Percentiles rank a stretch among this genome's conserved stretches.
These are phyloP conservation scores for Euphorbia peplus DNA, from an alignment of 345 rosid genomes.

Conservation along the genomic window DNA sequence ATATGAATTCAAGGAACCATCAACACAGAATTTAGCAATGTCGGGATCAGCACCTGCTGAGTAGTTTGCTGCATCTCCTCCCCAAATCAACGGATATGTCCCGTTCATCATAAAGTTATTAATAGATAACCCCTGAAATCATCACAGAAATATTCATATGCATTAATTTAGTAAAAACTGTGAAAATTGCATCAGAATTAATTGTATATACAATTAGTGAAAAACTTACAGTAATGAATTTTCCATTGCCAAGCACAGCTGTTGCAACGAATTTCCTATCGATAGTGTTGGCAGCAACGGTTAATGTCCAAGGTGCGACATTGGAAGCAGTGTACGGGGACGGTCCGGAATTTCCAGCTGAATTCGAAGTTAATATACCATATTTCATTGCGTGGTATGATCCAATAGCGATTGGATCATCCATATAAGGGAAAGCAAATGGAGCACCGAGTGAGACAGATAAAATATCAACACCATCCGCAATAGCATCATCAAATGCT, in stretches of 20 bases:
- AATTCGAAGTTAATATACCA: conserved; percentile 31
- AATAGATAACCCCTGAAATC: conserved; percentile 10
- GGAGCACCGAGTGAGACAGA: conserved; percentile 22
- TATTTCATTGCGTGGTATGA: conserved; percentile 37
- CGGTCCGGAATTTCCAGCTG: conserved; percentile 40
- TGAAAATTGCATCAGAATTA: too few species aligned
- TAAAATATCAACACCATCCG: conserved; percentile 36
- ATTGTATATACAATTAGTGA: neutral
- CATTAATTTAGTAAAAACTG: neutral
- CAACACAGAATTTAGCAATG: conserved; percentile 17
- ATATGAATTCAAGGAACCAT: conserved; percentile 24
- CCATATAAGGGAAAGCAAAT: conserved; percentile 2
- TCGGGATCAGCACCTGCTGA: conserved; percentile 23
- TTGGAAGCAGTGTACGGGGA: conserved; percentile 11
- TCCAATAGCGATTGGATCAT: conserved; percentile 30
- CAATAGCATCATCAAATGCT: conserved; percentile 46
- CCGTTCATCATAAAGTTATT: conserved; percentile 19
- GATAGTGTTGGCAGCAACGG: conserved; percentile 38
- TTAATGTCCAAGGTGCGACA: conserved; percentile 35
- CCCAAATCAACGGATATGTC: conserved; percentile 31
- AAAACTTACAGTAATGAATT: conserved; percentile 22
- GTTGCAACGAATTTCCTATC: conserved; percentile 32
- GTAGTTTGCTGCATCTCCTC: conserved; percentile 39
- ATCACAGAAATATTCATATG: neutral
- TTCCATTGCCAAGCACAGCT: conserved; percentile 38